Evolutionary conservation across 306 rosid species (phyloP).

Genomic region (Vachellia collinsii): DNA sequence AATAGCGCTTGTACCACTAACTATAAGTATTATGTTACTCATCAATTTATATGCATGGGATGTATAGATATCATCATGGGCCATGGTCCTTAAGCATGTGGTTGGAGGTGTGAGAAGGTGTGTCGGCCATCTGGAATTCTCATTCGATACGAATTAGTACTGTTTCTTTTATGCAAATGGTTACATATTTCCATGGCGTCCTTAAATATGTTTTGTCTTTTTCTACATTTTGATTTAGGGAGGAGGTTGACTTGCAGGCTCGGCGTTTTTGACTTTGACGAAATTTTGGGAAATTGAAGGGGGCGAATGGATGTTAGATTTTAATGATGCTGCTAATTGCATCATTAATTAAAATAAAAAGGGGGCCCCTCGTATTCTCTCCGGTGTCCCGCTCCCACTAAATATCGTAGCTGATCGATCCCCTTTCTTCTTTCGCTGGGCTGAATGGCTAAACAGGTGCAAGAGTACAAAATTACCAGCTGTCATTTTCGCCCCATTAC

Average conservation of each 20-base stretch:
- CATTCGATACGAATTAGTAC: not conserved
- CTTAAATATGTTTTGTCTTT: not conserved
- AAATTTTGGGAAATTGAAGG: not conserved
- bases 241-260: constrained; percentile 2
- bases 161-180: not conserved
- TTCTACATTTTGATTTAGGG: not conserved
- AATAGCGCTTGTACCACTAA: not conserved
- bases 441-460: not conserved
- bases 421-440: not conserved
- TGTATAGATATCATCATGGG: not conserved
- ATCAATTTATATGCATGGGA: not conserved
- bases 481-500: constrained; percentile 19
- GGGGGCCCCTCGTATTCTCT: not conserved
- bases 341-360: not conserved
- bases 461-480: constrained; percentile 19
- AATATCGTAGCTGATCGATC: not conserved
- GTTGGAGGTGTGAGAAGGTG: not conserved
- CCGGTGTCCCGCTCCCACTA: not conserved
- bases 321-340: constrained; percentile 7
- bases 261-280: not conserved
- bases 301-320: not conserved
- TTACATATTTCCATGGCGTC: not conserved
- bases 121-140: not conserved
- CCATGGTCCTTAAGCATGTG: not conserved
- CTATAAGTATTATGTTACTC: not conserved